Evolutionary conservation across 345 rosid genomes (phyloP).

Genomic region (Murraya paniculata): DNA sequence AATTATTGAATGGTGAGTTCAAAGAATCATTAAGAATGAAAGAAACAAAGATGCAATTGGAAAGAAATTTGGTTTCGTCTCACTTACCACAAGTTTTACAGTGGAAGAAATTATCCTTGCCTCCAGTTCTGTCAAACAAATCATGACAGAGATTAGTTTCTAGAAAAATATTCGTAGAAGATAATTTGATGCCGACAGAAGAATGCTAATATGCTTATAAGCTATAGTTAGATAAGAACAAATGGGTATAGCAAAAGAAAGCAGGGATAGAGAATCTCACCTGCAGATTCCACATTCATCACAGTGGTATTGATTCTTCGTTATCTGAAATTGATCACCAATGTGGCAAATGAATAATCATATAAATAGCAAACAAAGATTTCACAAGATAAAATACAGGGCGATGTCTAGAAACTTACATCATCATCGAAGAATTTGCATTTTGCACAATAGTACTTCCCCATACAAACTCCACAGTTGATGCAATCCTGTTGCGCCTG

Average conservation of each 20-base stretch:
- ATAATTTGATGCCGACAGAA: not conserved
- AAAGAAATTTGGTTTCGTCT: not conserved
- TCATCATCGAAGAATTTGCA: slow-evolving; percentile 76
- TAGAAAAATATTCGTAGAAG: not conserved
- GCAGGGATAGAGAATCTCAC: slow-evolving; percentile 21
- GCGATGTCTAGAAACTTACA: slow-evolving; percentile 24
- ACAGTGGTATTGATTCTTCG: slow-evolving; percentile 64
- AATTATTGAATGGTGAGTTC: not conserved
- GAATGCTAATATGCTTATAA: not conserved
- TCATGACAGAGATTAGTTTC: not conserved
- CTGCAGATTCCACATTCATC: slow-evolving; percentile 69
- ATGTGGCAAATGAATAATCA: not conserved
- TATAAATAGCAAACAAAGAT: not conserved
- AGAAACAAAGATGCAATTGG: not conserved
- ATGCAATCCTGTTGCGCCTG: slow-evolving; percentile 62
- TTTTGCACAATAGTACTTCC: slow-evolving; percentile 55
- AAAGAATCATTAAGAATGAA: not conserved
- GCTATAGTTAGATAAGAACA: not conserved
- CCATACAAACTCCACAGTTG: slow-evolving; percentile 65
- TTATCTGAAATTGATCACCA: slow-evolving; percentile 33
- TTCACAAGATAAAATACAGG: not conserved
- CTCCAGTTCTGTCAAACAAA: slow-evolving; percentile 51
- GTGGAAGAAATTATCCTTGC: slow-evolving; percentile 60
- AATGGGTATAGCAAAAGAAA: not conserved
- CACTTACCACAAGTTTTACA: slow-evolving; percentile 59